Percentiles rank a stretch among this genome's conserved stretches.
Conservation (phyloP, 345 rosid genomes). For the Turritis glabra region DNA sequence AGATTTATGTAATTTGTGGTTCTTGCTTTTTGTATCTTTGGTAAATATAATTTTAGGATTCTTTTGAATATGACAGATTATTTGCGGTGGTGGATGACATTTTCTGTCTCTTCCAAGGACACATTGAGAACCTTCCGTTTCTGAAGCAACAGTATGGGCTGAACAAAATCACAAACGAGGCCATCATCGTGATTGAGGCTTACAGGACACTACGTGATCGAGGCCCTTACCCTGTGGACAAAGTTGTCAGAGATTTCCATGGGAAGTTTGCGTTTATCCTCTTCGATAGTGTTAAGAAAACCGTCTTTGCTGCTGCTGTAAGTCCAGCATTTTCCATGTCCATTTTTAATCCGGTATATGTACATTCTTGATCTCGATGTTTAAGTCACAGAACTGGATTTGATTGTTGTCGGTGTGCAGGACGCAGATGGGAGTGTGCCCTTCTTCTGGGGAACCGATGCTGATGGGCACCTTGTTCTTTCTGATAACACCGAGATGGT, state of each 20-base stretch:
- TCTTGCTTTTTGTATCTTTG: not conserved
- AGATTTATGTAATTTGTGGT: not conserved
- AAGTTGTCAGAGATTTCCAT: constrained; percentile 69
- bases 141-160: constrained; percentile 66
- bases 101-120: constrained; percentile 66
- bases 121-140: constrained; percentile 53
- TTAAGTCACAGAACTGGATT: not conserved
- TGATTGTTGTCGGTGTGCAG: constrained; percentile 41
- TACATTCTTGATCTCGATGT: not conserved
- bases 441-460: constrained; percentile 88
- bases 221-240: constrained; percentile 83
- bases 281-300: constrained; percentile 49
- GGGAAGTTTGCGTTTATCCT: constrained; percentile 69
- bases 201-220: constrained; percentile 63
- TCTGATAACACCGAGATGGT: constrained; percentile 53
- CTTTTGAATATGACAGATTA: constrained; percentile 43
- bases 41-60: not conserved
- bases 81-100: constrained; percentile 73
- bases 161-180: constrained; percentile 51
- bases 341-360: not conserved
- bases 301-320: constrained; percentile 64
- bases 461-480: constrained; percentile 72
- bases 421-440: constrained; percentile 87
- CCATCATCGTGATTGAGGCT: constrained; percentile 67
- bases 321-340: not conserved